Conservation (phyloP, 2,329 filamentous ascomycete species). For the Fusarium pilosicola region DNA sequence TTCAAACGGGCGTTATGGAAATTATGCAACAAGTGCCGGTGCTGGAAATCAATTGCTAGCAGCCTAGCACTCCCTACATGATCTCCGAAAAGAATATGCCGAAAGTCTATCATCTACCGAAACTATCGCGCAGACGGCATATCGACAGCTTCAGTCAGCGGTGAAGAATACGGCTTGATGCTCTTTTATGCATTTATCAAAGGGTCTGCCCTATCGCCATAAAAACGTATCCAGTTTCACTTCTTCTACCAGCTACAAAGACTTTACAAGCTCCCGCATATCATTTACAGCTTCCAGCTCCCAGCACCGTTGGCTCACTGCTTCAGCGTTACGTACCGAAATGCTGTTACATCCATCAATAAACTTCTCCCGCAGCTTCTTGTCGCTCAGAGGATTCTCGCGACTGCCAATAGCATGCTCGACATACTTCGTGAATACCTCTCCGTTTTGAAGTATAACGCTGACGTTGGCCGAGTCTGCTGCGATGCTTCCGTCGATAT, state of each 20-base stretch:
- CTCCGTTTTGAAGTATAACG: rapidly evolving
- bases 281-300: neutral
- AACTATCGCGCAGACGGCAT: neutral
- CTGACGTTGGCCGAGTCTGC: neutral
- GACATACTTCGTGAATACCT: neutral
- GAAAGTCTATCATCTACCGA: neutral
- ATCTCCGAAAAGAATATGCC: neutral
- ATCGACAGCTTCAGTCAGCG: neutral
- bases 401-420: conserved; percentile 1
- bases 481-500: neutral
- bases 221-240: neutral
- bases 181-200: neutral
- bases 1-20: neutral
- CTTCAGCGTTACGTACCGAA: neutral
- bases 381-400: neutral
- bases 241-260: neutral
- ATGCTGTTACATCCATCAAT: neutral
- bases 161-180: rapidly evolving
- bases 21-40: rapidly evolving
- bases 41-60: rapidly evolving
- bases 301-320: neutral
- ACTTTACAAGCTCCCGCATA: neutral
- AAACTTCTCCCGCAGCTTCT: neutral
- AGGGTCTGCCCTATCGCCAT: neutral
- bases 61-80: neutral